phyloP scores from a whole-genome alignment of 768 basidiomycete genomes.

The Pulveroboletus sp. region DNA sequence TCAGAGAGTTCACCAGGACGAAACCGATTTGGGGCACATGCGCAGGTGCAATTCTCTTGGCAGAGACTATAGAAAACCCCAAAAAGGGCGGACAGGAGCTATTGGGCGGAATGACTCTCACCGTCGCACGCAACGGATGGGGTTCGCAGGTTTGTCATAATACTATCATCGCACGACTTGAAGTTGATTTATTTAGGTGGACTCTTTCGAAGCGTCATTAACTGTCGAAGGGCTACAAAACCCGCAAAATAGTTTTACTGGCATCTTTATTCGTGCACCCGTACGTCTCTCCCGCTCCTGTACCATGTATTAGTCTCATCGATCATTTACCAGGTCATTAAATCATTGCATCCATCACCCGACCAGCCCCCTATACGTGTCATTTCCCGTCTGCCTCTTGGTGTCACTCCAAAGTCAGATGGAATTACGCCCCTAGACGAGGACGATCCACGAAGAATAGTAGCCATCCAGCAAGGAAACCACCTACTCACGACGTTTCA shows the following conservation, averaged over 20 bases:
- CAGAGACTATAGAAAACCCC: conserved; percentile 67
- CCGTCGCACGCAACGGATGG: conserved; percentile 87
- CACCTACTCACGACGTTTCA: conserved; percentile 92
- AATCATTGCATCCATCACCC: conserved; percentile 44
- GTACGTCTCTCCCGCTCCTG: conserved; percentile 37
- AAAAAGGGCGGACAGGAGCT: conserved; percentile 90
- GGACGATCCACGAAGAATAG: conserved; percentile 64
- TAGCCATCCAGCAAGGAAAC: conserved; percentile 81
- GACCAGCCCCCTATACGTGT: conserved; percentile 62
- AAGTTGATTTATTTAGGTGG: conserved; percentile 48
- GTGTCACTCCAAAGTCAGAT: conserved; percentile 43
- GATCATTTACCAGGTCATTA: conserved; percentile 52
- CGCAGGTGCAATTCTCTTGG: conserved; percentile 89
- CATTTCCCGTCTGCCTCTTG: conserved; percentile 64
- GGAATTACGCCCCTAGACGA: conserved; percentile 35
- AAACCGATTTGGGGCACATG: conserved; percentile 96
- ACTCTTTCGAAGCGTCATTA: conserved; percentile 86
- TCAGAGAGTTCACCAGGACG: conserved; percentile 64
- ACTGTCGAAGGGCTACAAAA: conserved; percentile 60
- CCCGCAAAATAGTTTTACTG: conserved; percentile 62
- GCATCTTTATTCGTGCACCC: conserved; percentile 93
- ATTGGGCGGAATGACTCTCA: conserved; percentile 75
- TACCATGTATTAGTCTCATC: not conserved
- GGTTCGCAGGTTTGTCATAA: conserved; percentile 72
- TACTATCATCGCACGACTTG: not conserved